Base-by-base conservation (phyloP, 2,329 filamentous ascomycete species). In the Aspergillus clavatus region DNA sequence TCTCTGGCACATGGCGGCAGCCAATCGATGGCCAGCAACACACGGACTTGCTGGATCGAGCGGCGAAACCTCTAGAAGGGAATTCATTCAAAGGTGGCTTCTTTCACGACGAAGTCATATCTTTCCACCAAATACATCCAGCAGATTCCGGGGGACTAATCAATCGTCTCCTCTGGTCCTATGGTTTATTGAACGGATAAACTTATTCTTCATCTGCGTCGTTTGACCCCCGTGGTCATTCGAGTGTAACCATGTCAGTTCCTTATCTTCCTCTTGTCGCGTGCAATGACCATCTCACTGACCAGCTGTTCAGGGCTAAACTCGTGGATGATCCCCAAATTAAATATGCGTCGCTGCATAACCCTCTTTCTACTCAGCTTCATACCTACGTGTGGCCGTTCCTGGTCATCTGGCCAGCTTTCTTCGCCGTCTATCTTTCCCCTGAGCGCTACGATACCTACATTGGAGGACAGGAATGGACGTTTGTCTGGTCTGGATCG, bases 321-420 rank as follows among this genome's bases (percentile, higher is more conserved):
- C 86, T 98, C 70, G 89, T 97, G 69, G 87, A 95, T 73, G 91
- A 89, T 71, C 72, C 84, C 58, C 88, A 95, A 78, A 95, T 98
- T 69, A 81, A 86, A 75, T 79, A 83, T 66, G 87, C 93, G 54
- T 86, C 89, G 66, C 80, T 98, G 57, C 84, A 96, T 70, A 89
- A 89, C 61, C 89, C 91, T 52, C 80, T 95, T 53, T 83, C 89
- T 26, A 71, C 86, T 53, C 81, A 86, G 63, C 75, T 94, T 50
- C 91, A 95, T 69, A 75, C 87, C 57, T 98, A 98, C 67, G 72
- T 95, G 58, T 95, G 89, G 88, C 93, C 93, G 0, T 98, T 96
- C 63, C 75, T 84, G 48, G 83, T 96, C 56, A 75, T 90, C 61
- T 98, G 94, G 90, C 93, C 94, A 42, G 73, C 86, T 59, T 97